Evolutionary conservation across 768 basidiomycete genomes (phyloP), one percentile per base, ranked within the genome.

Genomic region (Strobilomyces dryophilus): DNA sequence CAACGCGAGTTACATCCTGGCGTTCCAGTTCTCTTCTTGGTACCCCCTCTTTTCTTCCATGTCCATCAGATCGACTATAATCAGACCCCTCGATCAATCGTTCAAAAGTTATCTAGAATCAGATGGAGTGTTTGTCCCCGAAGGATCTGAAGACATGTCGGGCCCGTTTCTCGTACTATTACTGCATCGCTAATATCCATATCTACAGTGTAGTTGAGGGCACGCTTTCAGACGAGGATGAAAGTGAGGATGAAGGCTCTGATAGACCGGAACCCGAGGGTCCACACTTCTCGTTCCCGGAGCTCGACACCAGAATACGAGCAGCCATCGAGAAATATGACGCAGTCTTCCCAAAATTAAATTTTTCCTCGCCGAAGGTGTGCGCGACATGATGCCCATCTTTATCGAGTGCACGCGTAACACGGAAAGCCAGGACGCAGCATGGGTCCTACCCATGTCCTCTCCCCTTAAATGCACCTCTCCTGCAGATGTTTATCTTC

Each of bases 291-390:
- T 74, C 85, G 4, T 95, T 98, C 64, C 92, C 94, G 0, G 84
- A 84, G 43, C 73, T 97, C n/a, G 92, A 94, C 61, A 71, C 73
- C 14, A 73, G 74, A 52, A 95, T 98, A 55, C 73, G 89, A 45
- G 67, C 73, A 14, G 79, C 77, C 32, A 74, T 97, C n/a, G 61
- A 72, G 42, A 70, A 79, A 51, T 94, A 89, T 67, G 88, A 83
- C 3, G 87, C 86, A 7, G 86, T 95, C 27, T 98, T 98, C 66
- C 94, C 95, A 1, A 98, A 98, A 71, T 82, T 98, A 51, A 98
- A 97, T 64, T 97, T 95, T 73, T 91, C 93, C 7, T 86, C 91
- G n/a, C 95, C 95, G 14, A 88, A 86, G 74, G 94, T 89, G 54
- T 52, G 76, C 61, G 36, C 20, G 26, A 53, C 62, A 18, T 47